Evolutionary conservation across 2,329 filamentous ascomycete species (phyloP).

Genomic region (Arthrinium phaeospermum): DNA sequence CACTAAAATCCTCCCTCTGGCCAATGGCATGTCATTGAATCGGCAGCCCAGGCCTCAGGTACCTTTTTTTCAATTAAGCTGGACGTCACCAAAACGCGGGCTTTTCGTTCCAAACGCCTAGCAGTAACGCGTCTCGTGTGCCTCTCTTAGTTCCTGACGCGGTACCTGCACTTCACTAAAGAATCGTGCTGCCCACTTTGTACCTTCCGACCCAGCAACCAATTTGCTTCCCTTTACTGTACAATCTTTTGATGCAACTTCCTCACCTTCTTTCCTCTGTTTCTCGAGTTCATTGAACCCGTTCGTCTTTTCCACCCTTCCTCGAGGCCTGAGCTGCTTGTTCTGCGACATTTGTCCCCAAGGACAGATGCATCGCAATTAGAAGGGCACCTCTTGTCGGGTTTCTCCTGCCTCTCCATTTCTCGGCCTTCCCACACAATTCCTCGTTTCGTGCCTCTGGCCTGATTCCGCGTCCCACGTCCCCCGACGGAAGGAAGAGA

Average conservation of each 20-base stretch:
- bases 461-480: background rate
- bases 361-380: constrained; percentile 5
- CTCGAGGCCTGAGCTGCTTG: background rate
- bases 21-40: constrained; percentile 17
- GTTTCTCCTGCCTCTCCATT: background rate
- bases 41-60: background rate
- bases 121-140: constrained; percentile 10
- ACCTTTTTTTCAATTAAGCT: constrained; percentile 15
- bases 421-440: background rate
- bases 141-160: constrained; percentile 2
- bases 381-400: background rate
- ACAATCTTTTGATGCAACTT: background rate
- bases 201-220: constrained; percentile 20
- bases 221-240: background rate
- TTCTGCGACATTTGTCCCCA: constrained; percentile 14
- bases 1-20: background rate
- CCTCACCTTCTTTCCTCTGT: constrained; percentile 15
- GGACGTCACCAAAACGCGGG: constrained; percentile 17
- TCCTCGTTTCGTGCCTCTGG: background rate
- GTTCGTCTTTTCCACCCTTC: background rate
- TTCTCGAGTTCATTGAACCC: constrained; percentile 5
- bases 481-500: background rate
- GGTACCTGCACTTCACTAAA: constrained; percentile 20
- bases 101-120: background rate
- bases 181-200: constrained; percentile 19